These are phyloP conservation scores for Cercophora newfieldiana DNA, from an alignment of 495 filamentous ascomycete species.

Conservation along the genomic window DNA sequence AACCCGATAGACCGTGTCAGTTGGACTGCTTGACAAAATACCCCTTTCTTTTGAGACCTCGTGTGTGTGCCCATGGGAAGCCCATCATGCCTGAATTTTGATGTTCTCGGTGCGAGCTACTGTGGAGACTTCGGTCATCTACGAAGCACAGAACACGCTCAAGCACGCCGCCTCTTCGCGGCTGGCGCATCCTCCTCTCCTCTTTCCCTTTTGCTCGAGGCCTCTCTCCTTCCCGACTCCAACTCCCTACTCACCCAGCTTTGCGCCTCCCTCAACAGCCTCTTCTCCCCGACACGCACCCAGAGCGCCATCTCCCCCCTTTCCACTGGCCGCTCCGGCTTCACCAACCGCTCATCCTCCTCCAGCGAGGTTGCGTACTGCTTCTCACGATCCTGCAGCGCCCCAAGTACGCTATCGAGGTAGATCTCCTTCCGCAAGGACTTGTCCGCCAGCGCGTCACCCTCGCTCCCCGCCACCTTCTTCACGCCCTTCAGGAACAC, in stretches of 20 bases:
- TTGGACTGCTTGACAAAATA: no score
- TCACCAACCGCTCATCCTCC: slow-evolving; percentile 61
- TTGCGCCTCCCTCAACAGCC: slow-evolving; percentile 55
- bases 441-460: slow-evolving; percentile 39
- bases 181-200: slow-evolving; percentile 16
- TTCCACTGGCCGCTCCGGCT: slow-evolving; percentile 36
- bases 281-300: slow-evolving; percentile 80
- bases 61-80: no score
- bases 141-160: no score
- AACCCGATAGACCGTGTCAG: no score
- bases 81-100: no score
- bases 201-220: neutral
- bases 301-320: slow-evolving; percentile 64
- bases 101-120: no score
- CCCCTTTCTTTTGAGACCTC: no score
- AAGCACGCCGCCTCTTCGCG: slow-evolving; percentile 27
- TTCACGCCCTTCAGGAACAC: slow-evolving; percentile 42
- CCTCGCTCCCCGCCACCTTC: slow-evolving; percentile 32
- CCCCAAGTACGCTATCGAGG: slow-evolving; percentile 40
- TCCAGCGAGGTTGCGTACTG: slow-evolving; percentile 65
- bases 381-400: slow-evolving; percentile 43
- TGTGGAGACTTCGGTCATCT: no score
- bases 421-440: slow-evolving; percentile 39
- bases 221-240: slow-evolving; percentile 12
- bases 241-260: slow-evolving; percentile 21